Evolutionary conservation across 768 basidiomycete species (phyloP).

Genomic region (Heimioporus sp.): DNA sequence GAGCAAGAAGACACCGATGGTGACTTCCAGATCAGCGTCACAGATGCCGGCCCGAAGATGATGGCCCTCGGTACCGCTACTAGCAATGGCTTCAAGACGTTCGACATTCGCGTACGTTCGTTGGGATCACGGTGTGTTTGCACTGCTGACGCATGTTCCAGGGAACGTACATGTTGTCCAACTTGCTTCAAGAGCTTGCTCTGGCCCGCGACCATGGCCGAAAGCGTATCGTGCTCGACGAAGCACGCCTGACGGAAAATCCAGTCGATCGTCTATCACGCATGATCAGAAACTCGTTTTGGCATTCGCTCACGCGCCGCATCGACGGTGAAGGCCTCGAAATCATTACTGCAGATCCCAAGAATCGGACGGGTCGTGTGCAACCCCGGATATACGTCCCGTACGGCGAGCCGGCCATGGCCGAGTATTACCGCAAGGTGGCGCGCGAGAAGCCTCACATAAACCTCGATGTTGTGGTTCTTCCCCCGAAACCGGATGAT

Average conservation of each 20-base stretch:
- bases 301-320: slow-evolving; percentile 94
- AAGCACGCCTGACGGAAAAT: slow-evolving; percentile 95
- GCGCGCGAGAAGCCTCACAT: slow-evolving; percentile 91
- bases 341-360: slow-evolving; percentile 96
- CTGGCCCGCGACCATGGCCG: slow-evolving; percentile 92
- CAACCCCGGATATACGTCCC: slow-evolving; percentile 96
- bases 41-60: slow-evolving; percentile 95
- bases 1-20: slow-evolving; percentile 98
- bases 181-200: slow-evolving; percentile 97
- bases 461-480: slow-evolving; percentile 87
- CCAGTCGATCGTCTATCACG: slow-evolving; percentile 94
- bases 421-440: slow-evolving; percentile 91
- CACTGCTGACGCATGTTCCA: slow-evolving; percentile 31
- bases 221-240: slow-evolving; percentile 97
- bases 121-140: background rate
- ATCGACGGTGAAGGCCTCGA: slow-evolving; percentile 98
- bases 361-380: slow-evolving; percentile 88
- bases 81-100: slow-evolving; percentile 96
- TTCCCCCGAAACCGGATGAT: slow-evolving; percentile 86
- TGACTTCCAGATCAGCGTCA: slow-evolving; percentile 94
- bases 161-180: slow-evolving; percentile 99
- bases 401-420: slow-evolving; percentile 90
- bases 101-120: slow-evolving; percentile 80
- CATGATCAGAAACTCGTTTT: slow-evolving; percentile 98
- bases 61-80: slow-evolving; percentile 95